Evolutionary conservation across 305 asterid species (phyloP).

Genomic region (Fraxinus sp.): DNA sequence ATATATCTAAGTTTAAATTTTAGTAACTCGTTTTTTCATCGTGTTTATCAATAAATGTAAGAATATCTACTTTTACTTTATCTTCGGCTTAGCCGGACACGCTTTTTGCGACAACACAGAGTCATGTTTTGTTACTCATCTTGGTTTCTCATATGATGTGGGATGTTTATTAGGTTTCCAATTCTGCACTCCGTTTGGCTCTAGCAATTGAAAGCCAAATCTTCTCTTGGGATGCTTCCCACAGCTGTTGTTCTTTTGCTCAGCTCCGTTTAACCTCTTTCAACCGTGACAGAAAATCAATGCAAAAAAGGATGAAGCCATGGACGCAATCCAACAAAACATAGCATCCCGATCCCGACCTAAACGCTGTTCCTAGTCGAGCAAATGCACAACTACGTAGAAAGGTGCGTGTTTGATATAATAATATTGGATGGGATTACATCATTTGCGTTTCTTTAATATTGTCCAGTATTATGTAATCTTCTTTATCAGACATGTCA

Average conservation of each 20-base stretch:
- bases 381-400: not conserved
- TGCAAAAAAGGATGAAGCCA: not conserved
- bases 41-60: too few species aligned
- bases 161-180: constrained; percentile 25
- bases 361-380: not conserved
- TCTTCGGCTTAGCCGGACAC: not conserved
- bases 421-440: too few species aligned
- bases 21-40: not conserved
- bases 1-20: too few species aligned
- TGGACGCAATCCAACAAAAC: not conserved
- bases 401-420: too few species aligned
- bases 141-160: not conserved
- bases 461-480: too few species aligned
- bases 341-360: not conserved
- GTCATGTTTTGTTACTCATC: not conserved
- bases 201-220: constrained; percentile 51
- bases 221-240: constrained; percentile 90
- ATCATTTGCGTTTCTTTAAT: too few species aligned
- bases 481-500: too few species aligned
- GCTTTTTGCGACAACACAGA: not conserved
- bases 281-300: constrained; percentile 41
- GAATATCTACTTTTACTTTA: too few species aligned
- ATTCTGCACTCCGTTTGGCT: constrained; percentile 34
- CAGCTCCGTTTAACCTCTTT: constrained; percentile 75
- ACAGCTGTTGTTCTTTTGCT: constrained; percentile 80